Conservation (phyloP, 257 asterid species). For the Solanum rostratum region DNA sequence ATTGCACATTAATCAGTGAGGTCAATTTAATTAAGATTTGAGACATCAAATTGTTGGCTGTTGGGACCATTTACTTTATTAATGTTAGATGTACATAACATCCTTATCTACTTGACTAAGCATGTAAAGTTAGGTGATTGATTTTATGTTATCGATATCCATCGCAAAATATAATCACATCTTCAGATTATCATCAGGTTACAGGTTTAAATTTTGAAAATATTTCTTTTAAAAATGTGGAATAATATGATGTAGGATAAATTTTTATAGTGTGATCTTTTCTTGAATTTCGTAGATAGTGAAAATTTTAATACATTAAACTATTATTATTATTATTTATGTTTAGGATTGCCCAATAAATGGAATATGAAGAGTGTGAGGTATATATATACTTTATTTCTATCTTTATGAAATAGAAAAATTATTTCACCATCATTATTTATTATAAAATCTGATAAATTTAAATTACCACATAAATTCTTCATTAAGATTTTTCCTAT, state of each 20-base stretch:
- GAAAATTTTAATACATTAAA: too few relatives aligned
- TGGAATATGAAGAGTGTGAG: too few relatives aligned
- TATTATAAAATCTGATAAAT: background rate
- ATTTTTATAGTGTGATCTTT: background rate
- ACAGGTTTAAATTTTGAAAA: background rate
- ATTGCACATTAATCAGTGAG: background rate
- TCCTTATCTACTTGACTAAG: background rate
- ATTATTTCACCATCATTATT: too few relatives aligned
- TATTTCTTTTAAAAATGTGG: too few relatives aligned
- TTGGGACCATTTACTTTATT: background rate
- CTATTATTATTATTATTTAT: too few relatives aligned
- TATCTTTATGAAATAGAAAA: too few relatives aligned
- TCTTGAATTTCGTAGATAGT: too few relatives aligned
- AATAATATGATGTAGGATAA: too few relatives aligned
- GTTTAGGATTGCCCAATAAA: too few relatives aligned
- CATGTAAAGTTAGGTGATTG: background rate
- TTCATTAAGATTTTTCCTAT: too few relatives aligned
- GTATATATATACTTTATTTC: too few relatives aligned
- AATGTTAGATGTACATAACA: background rate
- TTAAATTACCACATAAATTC: background rate
- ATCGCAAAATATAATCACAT: background rate
- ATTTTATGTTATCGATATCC: background rate
- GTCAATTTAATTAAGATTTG: background rate
- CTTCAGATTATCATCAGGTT: background rate
- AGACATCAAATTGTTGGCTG: background rate